These are phyloP conservation scores for Adansonia grandidieri DNA, from an alignment of 441 rosid genomes.

Conservation along the genomic window DNA sequence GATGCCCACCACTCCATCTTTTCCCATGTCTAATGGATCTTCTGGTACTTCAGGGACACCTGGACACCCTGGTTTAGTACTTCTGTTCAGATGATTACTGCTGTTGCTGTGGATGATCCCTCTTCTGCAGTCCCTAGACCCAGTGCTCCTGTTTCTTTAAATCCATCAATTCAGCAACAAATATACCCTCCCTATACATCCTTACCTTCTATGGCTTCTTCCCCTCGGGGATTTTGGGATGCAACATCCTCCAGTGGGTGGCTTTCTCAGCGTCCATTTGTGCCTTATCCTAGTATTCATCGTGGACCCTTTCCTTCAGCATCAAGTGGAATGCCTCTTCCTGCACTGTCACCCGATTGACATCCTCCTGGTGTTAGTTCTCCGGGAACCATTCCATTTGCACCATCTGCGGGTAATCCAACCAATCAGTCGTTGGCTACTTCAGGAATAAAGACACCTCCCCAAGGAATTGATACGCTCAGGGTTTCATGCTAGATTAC, in stretches of 20 bases:
- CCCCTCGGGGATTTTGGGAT: slow-evolving; percentile 76
- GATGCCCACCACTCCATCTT: slow-evolving; percentile 42
- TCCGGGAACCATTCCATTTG: slow-evolving; percentile 48
- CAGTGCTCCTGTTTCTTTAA: slow-evolving; percentile 46
- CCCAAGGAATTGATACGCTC: slow-evolving; percentile 85
- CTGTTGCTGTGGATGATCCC: slow-evolving; percentile 47
- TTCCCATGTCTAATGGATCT: slow-evolving; percentile 48
- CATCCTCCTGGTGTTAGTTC: slow-evolving; percentile 69
- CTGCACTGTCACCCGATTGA: slow-evolving; percentile 56
- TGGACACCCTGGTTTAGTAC: slow-evolving; percentile 51
- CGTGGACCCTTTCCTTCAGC: slow-evolving; percentile 65
- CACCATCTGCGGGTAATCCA: slow-evolving; percentile 41
- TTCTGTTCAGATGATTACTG: slow-evolving; percentile 37
- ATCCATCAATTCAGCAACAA: slow-evolving; percentile 61
- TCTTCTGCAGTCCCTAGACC: slow-evolving; percentile 52
- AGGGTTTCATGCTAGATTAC: slow-evolving; percentile 73
- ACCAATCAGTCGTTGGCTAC: slow-evolving; percentile 49
- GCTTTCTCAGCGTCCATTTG: slow-evolving; percentile 61
- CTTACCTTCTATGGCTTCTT: slow-evolving; percentile 59
- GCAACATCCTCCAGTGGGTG: slow-evolving; percentile 77
- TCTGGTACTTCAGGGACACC: slow-evolving; percentile 42
- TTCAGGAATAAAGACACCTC: slow-evolving; percentile 49
- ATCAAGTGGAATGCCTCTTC: slow-evolving; percentile 48
- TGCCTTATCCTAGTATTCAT: slow-evolving; percentile 61
- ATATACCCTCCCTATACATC: slow-evolving; percentile 62